Percentiles rank a stretch among this genome's conserved stretches.
Conservation (phyloP, 2,329 filamentous ascomycete genomes). For the Fusarium chaquense region DNA sequence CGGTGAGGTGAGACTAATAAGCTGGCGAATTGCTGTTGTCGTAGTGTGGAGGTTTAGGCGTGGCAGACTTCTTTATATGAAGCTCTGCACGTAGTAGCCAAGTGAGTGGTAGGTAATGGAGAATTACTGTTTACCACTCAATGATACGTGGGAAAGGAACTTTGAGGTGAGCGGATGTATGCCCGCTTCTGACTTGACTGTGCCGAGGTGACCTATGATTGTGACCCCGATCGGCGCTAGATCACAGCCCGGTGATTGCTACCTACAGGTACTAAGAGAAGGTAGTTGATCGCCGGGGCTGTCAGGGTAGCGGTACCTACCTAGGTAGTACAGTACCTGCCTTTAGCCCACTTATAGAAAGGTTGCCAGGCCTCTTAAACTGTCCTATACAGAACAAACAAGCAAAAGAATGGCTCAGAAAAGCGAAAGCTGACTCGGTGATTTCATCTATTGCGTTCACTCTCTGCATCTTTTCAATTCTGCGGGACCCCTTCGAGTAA, state of each 20-base stretch:
- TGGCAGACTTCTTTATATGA: not conserved
- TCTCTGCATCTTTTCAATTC: not conserved
- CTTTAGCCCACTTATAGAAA: not conserved
- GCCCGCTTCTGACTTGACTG: slow-evolving; percentile 20
- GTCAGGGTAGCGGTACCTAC: not conserved
- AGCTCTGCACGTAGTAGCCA: slow-evolving; percentile 4
- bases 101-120: slow-evolving; percentile 21
- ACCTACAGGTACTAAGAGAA: no score
- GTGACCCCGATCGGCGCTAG: slow-evolving; percentile 19
- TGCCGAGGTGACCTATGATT: slow-evolving; percentile 37
- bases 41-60: not conserved
- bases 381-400: not conserved
- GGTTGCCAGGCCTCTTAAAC: not conserved
- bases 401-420: not conserved
- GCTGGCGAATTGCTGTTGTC: not conserved
- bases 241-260: not conserved
- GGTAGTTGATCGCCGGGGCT: no score
- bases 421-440: not conserved
- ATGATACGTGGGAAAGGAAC: slow-evolving; percentile 10
- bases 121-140: slow-evolving; percentile 3
- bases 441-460: not conserved
- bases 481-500: not conserved
- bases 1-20: slow-evolving; percentile 6
- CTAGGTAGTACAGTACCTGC: not conserved
- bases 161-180: slow-evolving; percentile 15